Evolutionary conservation across 2,329 filamentous ascomycete genomes (phyloP), one percentile per base, ranked within the genome.

Genomic region (Westerdykella sp.): DNA sequence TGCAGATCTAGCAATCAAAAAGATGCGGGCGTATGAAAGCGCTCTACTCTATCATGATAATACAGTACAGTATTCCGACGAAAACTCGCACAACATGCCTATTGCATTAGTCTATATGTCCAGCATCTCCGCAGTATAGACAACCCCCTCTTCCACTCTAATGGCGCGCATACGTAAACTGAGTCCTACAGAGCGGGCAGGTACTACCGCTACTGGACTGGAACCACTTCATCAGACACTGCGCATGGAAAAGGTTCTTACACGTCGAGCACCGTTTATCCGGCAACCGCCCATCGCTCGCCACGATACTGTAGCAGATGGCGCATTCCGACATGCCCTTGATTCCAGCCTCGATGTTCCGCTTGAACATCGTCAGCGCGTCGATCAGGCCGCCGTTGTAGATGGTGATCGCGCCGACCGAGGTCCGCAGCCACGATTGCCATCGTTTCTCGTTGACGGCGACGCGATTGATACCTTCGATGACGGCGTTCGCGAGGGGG

Each of bases 171-270:
- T 80, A 81, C 51, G 78, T 78, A 65, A 96, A 96, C 16, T 85
- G 83, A 64, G 94, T 95, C 56, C 93, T 78, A 69, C 93, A 98
- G 51, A 98, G 73, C 38, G 93, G 93, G 68, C 93, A 98, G 39
- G 85, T 91, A 59, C 86, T 93, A 60, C 87, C 84, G 67, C 87
- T 94, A 64, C 89, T 95, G 56, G 78, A 91, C 75, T 87, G 86
- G 74, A 98, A 97, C 93, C 93, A 98, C 69, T 91, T 90, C 73
- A 88, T 95, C 69, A 98, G 69, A 70, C 93, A 98, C 2, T 80
- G 79, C 1, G 84, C 79, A 68, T 98, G 93, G 73, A 97, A 98
- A 41, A 86, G 73, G 68, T 98, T 91, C 74, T 89, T 91, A 76
- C 93, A 98, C 1, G 91, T 97, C 37, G 78, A 75, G 66, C 93